Evolutionary conservation across 2,329 filamentous ascomycete genomes (phyloP).

Genomic region (Colletotrichum siamense): DNA sequence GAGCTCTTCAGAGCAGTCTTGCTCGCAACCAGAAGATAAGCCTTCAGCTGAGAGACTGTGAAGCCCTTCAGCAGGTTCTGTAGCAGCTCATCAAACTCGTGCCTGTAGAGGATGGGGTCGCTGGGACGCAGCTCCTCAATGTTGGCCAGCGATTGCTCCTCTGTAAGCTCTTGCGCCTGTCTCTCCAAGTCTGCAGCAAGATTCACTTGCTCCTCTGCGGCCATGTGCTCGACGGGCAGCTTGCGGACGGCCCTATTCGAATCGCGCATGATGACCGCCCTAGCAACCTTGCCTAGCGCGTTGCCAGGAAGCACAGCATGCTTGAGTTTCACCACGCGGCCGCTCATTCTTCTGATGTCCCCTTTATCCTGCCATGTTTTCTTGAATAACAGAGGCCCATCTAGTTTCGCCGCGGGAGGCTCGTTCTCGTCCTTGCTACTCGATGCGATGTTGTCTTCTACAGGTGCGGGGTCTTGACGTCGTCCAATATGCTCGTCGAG

Average conservation of each 20-base stretch:
- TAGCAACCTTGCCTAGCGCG: slow-evolving; percentile 44
- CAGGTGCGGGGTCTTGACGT: neutral
- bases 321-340: neutral
- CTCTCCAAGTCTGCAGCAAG: slow-evolving; percentile 37
- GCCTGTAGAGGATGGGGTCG: slow-evolving; percentile 40
- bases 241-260: slow-evolving; percentile 18
- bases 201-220: slow-evolving; percentile 21
- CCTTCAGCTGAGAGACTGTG: slow-evolving; percentile 47
- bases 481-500: neutral
- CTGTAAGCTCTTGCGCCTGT: slow-evolving; percentile 28
- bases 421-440: neutral
- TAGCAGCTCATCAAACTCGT: slow-evolving; percentile 47
- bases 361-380: neutral
- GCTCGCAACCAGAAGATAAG: slow-evolving; percentile 39
- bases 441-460: neutral
- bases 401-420: neutral
- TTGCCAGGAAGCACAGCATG: neutral
- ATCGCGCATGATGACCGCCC: slow-evolving; percentile 54
- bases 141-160: slow-evolving; percentile 45
- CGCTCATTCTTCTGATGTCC: neutral
- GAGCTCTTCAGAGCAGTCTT: neutral
- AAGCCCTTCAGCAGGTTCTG: slow-evolving; percentile 49
- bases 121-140: slow-evolving; percentile 55
- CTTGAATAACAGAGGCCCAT: neutral
- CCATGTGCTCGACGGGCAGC: neutral